These are phyloP conservation scores for Hericium alpestre DNA, from an alignment of 768 basidiomycete species.

Conservation along the genomic window DNA sequence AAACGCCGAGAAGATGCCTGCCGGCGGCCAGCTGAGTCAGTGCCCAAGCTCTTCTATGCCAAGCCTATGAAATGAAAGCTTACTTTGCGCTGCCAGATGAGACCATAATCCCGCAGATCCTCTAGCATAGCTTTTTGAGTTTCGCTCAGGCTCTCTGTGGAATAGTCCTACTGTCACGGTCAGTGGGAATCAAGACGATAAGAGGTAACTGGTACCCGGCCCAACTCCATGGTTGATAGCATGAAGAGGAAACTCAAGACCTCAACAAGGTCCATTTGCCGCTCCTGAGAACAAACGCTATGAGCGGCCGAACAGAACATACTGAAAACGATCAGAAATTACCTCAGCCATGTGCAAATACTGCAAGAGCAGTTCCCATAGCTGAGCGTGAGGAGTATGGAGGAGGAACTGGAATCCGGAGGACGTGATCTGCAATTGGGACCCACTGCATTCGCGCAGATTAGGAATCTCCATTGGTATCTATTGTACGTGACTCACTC, in stretches of 20 bases:
- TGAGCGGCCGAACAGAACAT: not conserved
- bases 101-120: slow-evolving; percentile 89
- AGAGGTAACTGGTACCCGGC: slow-evolving; percentile 44
- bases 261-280: slow-evolving; percentile 87
- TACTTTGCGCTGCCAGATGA: slow-evolving; percentile 81
- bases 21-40: slow-evolving; percentile 2
- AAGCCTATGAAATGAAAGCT: not conserved
- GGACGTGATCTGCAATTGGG: slow-evolving; percentile 74
- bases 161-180: slow-evolving; percentile 61
- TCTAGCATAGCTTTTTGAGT: slow-evolving; percentile 82
- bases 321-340: slow-evolving; percentile 10
- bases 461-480: not conserved
- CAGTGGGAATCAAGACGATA: slow-evolving; percentile 7
- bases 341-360: slow-evolving; percentile 85
- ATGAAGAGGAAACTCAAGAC: slow-evolving; percentile 93
- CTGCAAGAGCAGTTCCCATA: slow-evolving; percentile 89
- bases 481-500: slow-evolving; percentile 32
- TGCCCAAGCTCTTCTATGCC: not conserved
- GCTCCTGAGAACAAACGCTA: slow-evolving; percentile 38
- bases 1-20: slow-evolving; percentile 72
- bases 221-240: slow-evolving; percentile 93
- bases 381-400: slow-evolving; percentile 85
- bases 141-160: slow-evolving; percentile 65
- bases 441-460: slow-evolving; percentile 30
- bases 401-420: slow-evolving; percentile 94